Conservation (phyloP, 306 rosid genomes). For the Hippophae gyantsensis region DNA sequence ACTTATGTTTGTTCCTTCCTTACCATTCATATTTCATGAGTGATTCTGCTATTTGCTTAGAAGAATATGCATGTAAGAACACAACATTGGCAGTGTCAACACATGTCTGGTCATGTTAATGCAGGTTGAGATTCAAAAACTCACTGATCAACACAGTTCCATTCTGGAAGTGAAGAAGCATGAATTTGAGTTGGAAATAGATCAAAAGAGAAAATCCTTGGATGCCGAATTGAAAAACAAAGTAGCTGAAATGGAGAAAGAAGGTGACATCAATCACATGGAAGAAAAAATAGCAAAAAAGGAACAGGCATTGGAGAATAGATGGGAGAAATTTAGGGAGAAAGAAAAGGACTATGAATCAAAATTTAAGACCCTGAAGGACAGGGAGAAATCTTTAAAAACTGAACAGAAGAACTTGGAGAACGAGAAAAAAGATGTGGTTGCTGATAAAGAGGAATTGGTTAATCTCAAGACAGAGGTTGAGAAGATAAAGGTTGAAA, state of each 20-base stretch:
- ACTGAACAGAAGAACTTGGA: constrained; percentile 58
- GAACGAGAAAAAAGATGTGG: constrained; percentile 46
- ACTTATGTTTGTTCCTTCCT: neutral
- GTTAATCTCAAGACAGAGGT: constrained; percentile 48
- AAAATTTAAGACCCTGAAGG: constrained; percentile 63
- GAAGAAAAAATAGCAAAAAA: constrained; percentile 73
- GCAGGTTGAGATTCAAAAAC: constrained; percentile 82
- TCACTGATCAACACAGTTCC: constrained; percentile 66
- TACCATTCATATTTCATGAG: too few relatives aligned
- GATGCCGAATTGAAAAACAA: constrained; percentile 62
- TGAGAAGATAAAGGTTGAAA: constrained; percentile 56
- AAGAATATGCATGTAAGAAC: too few relatives aligned
- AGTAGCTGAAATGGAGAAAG: constrained; percentile 65
- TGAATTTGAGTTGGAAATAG: constrained; percentile 71
- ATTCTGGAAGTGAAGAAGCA: constrained; percentile 53
- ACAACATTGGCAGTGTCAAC: too few relatives aligned
- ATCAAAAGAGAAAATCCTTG: constrained; percentile 61
- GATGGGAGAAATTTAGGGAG: constrained; percentile 73
- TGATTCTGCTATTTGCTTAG: too few relatives aligned
- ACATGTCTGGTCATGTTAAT: neutral
- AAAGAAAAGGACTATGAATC: constrained; percentile 77
- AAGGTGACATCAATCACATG: constrained; percentile 71
- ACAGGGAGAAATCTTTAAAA: constrained; percentile 57
- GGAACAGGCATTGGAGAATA: constrained; percentile 81
- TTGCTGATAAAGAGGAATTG: constrained; percentile 58